Base-by-base conservation (phyloP, 495 filamentous ascomycete species). In the Penicillium paxilli region DNA sequence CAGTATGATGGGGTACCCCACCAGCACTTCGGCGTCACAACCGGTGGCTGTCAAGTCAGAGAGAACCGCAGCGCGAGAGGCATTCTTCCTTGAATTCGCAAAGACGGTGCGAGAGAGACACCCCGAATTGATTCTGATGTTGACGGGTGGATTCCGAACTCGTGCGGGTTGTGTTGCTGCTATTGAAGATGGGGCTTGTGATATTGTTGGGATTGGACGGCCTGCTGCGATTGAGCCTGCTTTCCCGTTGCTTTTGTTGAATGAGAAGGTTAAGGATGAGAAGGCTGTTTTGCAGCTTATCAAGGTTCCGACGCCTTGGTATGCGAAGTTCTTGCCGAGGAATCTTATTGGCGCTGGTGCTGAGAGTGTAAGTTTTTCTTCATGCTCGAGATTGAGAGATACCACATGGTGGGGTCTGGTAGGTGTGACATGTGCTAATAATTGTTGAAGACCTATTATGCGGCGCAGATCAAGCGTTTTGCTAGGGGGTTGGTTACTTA, bases 61-160 rank as follows among this genome's bases (percentile, higher is more conserved):
- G 2, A 66, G 78, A 28, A 83, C 79, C 1, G 57, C 68, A 10
- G 68, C 71, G 9, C 76, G 82, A n/a, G 83, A 86, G 54, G 79
- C 82, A 7, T 86, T 85, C 73, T 86, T 85, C 72, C 69, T 85
- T 45, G 73, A 81, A 55, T 84, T 84, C 52, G 78, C 82, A 1
- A 59, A 65, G 19, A 65, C 67, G 20, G 70, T 80, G 24, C 75
- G 81, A 26, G 51, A 47, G 1, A 57, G 73, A 11, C 75, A 77
- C 55, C 79, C 79, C 0, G 51, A 51, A 2, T 58, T 81, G 2
- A 64, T 76, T 5, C 68, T 85, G 10, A 78, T 81, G 72, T 57
- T 83, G 30, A 80, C 74, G 1, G 78, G 80, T 14, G 83, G 83
- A 0, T 85, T 87, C 67, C 71, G 81, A 7, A 80, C 70, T 8